Percentiles rank a stretch among this genome's conserved stretches.
Evolutionary conservation across 495 filamentous ascomycete genomes (phyloP).

Genomic region (Tuber melanosporum): DNA sequence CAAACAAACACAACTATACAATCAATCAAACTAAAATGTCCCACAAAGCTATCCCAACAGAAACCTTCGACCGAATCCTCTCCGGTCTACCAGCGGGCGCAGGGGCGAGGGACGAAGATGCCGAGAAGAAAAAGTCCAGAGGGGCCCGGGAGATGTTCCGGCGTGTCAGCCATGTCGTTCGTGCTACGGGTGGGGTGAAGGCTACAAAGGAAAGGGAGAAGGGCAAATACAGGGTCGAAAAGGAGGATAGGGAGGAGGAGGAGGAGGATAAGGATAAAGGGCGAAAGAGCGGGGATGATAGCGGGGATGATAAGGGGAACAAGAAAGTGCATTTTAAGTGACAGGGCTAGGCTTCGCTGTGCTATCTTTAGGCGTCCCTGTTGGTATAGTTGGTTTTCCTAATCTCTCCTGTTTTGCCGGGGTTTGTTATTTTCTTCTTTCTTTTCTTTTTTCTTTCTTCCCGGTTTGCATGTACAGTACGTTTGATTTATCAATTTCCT

Average conservation of each 20-base stretch:
- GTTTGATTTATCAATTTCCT: neutral
- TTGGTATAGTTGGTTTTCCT: neutral
- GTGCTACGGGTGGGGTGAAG: neutral
- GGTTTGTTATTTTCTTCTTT: neutral
- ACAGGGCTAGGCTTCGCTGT: neutral
- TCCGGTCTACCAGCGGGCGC: neutral
- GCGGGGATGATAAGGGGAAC: neutral
- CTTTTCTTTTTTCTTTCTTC: neutral
- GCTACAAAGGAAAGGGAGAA: neutral
- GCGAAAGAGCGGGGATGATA: constrained; percentile 2
- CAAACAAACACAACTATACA: neutral
- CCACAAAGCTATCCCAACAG: neutral
- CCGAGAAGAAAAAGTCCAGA: neutral
- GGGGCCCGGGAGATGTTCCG: neutral
- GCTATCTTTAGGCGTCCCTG: neutral
- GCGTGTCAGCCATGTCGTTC: neutral
- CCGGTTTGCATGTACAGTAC: neutral
- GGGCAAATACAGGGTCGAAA: neutral
- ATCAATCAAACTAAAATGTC: neutral
- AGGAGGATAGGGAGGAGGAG: neutral
- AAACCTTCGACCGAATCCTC: constrained; percentile 2
- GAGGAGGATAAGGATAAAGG: neutral
- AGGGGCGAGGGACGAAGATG: neutral
- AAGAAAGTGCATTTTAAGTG: constrained; percentile 4
- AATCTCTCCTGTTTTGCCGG: neutral